These are phyloP conservation scores for Jamesozyma gamospora DNA, from an alignment of 805 yeast species.

Conservation along the genomic window DNA sequence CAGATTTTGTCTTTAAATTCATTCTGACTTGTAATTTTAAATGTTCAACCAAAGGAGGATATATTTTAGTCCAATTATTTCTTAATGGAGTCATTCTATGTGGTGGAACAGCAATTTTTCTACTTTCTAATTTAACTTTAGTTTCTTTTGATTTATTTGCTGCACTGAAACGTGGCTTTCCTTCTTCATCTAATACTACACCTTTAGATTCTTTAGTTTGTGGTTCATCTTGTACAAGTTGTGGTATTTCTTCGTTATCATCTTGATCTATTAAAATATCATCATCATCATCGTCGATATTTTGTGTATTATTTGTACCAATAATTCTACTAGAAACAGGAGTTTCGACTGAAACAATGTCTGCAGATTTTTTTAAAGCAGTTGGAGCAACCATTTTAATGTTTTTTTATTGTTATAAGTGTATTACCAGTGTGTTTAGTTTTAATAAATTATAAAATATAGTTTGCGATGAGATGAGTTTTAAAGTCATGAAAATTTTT, in stretches of 20 bases:
- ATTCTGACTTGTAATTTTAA: constrained; percentile 90
- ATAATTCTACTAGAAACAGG: constrained; percentile 23
- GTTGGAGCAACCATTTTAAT: constrained; percentile 28
- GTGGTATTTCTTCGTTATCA: constrained; percentile 18
- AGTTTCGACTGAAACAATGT: background rate
- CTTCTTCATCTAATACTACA: constrained; percentile 57
- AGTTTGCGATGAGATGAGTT: constrained; percentile 29
- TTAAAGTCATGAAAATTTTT: constrained; percentile 12
- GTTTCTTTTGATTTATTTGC: constrained; percentile 49
- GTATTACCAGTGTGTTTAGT: too few relatives aligned
- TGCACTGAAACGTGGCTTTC: constrained; percentile 76
- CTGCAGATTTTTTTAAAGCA: constrained; percentile 27
- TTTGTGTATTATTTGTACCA: constrained; percentile 23
- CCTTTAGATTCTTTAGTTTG: constrained; percentile 21
- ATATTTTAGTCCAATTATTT: constrained; percentile 83
- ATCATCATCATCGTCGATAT: constrained; percentile 30
- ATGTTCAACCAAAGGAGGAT: constrained; percentile 93
- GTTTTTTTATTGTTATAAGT: too few relatives aligned
- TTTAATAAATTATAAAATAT: too few relatives aligned
- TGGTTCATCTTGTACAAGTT: constrained; percentile 15
- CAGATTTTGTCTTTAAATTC: constrained; percentile 81
- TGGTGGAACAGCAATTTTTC: constrained; percentile 92
- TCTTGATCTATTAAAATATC: constrained; percentile 32
- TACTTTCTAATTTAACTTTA: constrained; percentile 69
- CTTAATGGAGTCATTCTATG: constrained; percentile 94